phyloP scores from a whole-genome alignment of 768 basidiomycete species.

The Xerocomellus intermedius region DNA sequence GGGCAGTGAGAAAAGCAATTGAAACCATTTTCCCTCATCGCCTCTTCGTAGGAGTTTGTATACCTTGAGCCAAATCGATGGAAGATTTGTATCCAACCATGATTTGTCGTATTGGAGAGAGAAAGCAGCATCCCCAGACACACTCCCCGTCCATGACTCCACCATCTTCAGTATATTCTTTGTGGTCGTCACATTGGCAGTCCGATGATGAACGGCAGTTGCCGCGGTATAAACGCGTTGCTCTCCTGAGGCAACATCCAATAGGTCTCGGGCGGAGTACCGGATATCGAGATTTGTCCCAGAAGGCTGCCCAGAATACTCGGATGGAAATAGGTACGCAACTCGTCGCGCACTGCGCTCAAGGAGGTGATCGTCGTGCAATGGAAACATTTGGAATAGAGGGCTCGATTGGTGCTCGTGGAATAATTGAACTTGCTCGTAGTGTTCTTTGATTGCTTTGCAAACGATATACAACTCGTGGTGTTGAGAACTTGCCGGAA shows the following conservation, averaged over 20 bases:
- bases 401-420: background rate
- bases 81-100: slow-evolving; percentile 28
- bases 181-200: background rate
- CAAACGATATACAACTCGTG: slow-evolving; percentile 24
- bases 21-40: slow-evolving; percentile 10
- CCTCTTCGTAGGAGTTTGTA: slow-evolving; percentile 28
- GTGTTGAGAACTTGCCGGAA: slow-evolving; percentile 31
- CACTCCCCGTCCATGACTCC: slow-evolving; percentile 4
- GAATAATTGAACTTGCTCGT: slow-evolving; percentile 14
- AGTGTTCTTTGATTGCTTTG: slow-evolving; percentile 31
- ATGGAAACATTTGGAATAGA: slow-evolving; percentile 7
- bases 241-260: background rate
- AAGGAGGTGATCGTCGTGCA: slow-evolving; percentile 7
- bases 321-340: slow-evolving; percentile 7
- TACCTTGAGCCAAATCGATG: slow-evolving; percentile 25
- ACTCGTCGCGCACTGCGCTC: slow-evolving; percentile 17
- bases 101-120: slow-evolving; percentile 26
- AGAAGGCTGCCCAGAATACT: background rate
- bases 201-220: background rate
- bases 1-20: slow-evolving; percentile 33
- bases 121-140: background rate
- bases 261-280: slow-evolving; percentile 14
- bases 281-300: background rate
- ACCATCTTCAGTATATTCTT: slow-evolving; percentile 3
- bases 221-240: slow-evolving; percentile 15